Evolutionary conservation across 805 yeast genomes (phyloP), one percentile per base, ranked within the genome.

Genomic region (Candida parachauliodes): DNA sequence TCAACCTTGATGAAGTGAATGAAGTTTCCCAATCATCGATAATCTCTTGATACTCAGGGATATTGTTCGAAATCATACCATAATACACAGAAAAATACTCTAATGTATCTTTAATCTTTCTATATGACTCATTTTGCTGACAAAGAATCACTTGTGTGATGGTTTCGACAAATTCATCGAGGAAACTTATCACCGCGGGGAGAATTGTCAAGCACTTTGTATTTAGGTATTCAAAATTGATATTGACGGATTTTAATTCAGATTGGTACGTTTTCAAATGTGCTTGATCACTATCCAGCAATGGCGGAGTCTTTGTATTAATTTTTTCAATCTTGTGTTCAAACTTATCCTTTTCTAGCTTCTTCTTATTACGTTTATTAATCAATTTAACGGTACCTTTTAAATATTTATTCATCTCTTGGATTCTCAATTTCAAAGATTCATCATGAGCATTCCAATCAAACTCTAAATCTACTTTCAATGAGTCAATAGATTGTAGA

Each of bases 151-250:
- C 59, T 33, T 64, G 54, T 1, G 72, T 54, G 10, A 76, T 40
- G 36, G 60, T 58, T 32, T 65, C 72, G 8, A 75, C 52, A 41
- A 74, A 75, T 45, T 76, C 82, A 24, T 76, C 74, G 31, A 75
- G 46, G 12, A 67, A 60, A 3, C 60, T 54, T 32, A 72, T 49
- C 3, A 66, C 61, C 44, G 73, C 76, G 1, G 82, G 82, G 5
- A 74, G 51, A 3, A 70, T 47, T 3, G 64, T 31, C 34, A 60
- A 62, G n/a, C 65, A 50, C 37, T 69, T 71, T 15, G 56, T 59
- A 45, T 72, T 69, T 14, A 70, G 45, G 15, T 62, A 63, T 11
- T 49, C 46, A 42, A 55, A 73, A 5, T 57, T 49, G 5, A 45
- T 42, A 17, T 55, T 55, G 8, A 57, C 50, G 15, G 57, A 60